These are phyloP conservation scores for Pestalotiopsis sp. DNA, from an alignment of 2,329 filamentous ascomycete genomes.

Conservation along the genomic window DNA sequence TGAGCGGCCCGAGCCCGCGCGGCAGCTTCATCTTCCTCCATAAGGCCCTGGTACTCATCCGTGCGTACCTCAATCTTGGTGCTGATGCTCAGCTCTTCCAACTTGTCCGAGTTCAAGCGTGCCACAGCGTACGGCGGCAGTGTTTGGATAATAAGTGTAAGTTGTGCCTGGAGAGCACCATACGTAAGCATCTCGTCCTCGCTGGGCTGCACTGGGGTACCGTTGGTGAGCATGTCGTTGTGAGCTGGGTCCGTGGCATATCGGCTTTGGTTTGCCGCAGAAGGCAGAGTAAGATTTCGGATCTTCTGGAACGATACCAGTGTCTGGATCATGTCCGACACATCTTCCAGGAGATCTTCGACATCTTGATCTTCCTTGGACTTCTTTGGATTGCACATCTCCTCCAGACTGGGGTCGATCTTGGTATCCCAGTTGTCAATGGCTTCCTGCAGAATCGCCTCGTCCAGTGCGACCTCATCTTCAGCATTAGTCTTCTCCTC, in stretches of 20 bases:
- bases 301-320: conserved; percentile 79
- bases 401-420: conserved; percentile 60
- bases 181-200: conserved; percentile 66
- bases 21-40: conserved; percentile 80
- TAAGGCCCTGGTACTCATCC: conserved; percentile 74
- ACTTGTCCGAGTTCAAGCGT: conserved; percentile 81
- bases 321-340: conserved; percentile 76
- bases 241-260: conserved; percentile 64
- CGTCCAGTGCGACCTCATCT: conserved; percentile 44
- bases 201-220: conserved; percentile 68
- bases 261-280: conserved; percentile 57
- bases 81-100: conserved; percentile 82
- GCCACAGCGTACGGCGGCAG: conserved; percentile 85
- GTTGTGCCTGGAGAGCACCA: conserved; percentile 73
- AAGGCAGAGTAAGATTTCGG: conserved; percentile 70
- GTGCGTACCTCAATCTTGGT: conserved; percentile 74
- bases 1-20: conserved; percentile 50
- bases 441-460: conserved; percentile 53
- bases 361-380: conserved; percentile 60
- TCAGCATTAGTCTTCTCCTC: conserved; percentile 34
- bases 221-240: conserved; percentile 69
- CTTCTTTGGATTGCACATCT: conserved; percentile 52
- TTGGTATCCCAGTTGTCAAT: conserved; percentile 62
- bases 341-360: conserved; percentile 72
- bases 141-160: conserved; percentile 72